phyloP scores from a whole-genome alignment of 192 early-diverging fungal species.

The Umbelopsis vinacea region DNA sequence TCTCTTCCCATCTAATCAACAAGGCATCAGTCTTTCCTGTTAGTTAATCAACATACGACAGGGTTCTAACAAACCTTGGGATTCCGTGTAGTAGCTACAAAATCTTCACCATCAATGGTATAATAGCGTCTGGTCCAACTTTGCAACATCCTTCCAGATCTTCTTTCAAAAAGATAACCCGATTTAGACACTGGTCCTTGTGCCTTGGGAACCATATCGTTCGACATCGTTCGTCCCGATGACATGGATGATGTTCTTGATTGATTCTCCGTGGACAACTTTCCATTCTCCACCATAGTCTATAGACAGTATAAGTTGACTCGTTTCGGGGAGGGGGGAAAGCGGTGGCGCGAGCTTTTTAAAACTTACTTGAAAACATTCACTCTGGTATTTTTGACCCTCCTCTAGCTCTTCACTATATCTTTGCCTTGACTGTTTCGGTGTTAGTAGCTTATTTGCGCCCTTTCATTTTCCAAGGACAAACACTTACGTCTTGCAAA shows the following conservation, averaged over 20 bases:
- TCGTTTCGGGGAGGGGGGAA: neutral
- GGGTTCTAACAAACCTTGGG: constrained; percentile 30
- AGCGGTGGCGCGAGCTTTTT: neutral
- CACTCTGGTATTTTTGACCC: constrained; percentile 29
- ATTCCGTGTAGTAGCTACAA: constrained; percentile 54
- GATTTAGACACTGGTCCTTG: constrained; percentile 27
- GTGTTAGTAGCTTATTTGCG: neutral
- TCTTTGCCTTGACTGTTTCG: constrained; percentile 36
- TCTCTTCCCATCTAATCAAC: constrained; percentile 52
- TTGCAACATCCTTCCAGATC: constrained; percentile 71
- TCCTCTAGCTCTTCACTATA: constrained; percentile 38
- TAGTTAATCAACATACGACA: neutral
- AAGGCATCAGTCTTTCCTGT: neutral
- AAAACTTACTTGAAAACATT: constrained; percentile 35
- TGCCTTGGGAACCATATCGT: constrained; percentile 11
- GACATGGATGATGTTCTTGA: neutral
- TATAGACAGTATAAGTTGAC: neutral
- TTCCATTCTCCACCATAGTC: neutral
- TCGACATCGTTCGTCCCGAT: neutral
- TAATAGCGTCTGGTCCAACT: constrained; percentile 84
- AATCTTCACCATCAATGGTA: constrained; percentile 62
- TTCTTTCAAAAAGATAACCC: constrained; percentile 86
- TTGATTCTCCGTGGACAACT: neutral
- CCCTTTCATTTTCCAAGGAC: no score
- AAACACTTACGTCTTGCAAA: constrained; percentile 49